Base-by-base conservation (phyloP, 805 yeast genomes). In the Saturnispora saitoi region DNA sequence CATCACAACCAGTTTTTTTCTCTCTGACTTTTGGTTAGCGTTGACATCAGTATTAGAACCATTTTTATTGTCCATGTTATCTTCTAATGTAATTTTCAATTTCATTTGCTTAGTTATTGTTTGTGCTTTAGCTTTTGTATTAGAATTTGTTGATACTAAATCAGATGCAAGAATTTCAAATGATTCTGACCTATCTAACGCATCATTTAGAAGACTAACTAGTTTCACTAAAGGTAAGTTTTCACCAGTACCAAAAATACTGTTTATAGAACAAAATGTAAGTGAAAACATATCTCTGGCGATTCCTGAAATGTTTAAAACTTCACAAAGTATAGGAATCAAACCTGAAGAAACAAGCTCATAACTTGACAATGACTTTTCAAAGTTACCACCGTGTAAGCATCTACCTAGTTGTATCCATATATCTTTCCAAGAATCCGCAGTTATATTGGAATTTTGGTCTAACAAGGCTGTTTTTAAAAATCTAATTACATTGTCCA, bases 261-360 rank as follows among this genome's bases (percentile, higher is more conserved):
- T 28, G 49, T 46, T 19, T 65, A 55, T 52, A 68, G 66, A 42
- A 77, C 78, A 1, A 64, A 65, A 7, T 57, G 47, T 34, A 72
- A 58, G 54, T 86, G 81, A 2, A 81, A 67, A 20, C 55, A 58
- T 24, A 43, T 31, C 34, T 78, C 69, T 14, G 58, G 58, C n/a
- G 68, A 58, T 19, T 61, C 65, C 26, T 60, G 54, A 4, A 56
- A 50, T 40, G 52, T 43, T 53, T 42, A 79, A 75, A 2, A 71
- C 47, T 1, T 49, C 22, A 3, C 69, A 56, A 28, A 83, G 59
- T 0, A 70, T 56, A 5, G 70, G 68, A 7, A 83, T 70, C 6
- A 86, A 61, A 0, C 89, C 89, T 2, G 89, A 83, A 2, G 83
- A 73, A 5, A 81, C 71, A 31, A 89, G 67, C 60, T 88, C 95